Evolutionary conservation across 176 grass and related monocot species (phyloP).

Genomic region (Phoenix dactylifera): DNA sequence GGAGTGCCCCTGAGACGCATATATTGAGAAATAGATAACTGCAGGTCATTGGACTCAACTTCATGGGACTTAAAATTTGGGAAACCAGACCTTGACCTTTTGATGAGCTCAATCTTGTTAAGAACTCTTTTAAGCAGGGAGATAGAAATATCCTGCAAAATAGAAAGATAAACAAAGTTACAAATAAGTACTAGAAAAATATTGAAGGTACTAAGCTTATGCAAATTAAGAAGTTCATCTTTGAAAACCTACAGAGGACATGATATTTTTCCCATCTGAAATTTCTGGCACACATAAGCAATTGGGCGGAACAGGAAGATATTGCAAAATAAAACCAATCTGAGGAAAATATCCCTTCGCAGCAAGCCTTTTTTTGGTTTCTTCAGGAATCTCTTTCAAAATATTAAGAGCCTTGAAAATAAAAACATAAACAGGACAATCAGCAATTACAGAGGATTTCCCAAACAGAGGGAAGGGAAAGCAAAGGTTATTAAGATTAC

Average conservation of each 20-base stretch:
- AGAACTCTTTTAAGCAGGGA: constrained; percentile 67
- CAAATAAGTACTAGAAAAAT: not conserved
- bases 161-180: constrained; percentile 12
- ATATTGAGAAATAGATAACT: constrained; percentile 55
- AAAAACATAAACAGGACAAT: constrained; percentile 14
- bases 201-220: not conserved
- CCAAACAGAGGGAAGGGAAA: not conserved
- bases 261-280: constrained; percentile 70
- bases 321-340: constrained; percentile 66
- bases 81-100: constrained; percentile 67
- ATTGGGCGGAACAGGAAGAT: constrained; percentile 79
- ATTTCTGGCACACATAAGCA: constrained; percentile 79
- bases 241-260: constrained; percentile 71
- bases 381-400: constrained; percentile 63
- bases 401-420: constrained; percentile 71
- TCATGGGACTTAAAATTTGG: constrained; percentile 84
- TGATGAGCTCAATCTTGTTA: constrained; percentile 88
- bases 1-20: constrained; percentile 78
- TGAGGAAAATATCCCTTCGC: constrained; percentile 58
- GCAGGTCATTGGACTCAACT: constrained; percentile 59
- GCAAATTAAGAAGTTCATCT: not conserved
- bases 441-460: not conserved
- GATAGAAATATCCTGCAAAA: constrained; percentile 66
- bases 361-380: constrained; percentile 61
- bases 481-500: too few species aligned